Evolutionary conservation across 805 yeast genomes (phyloP), one percentile per base, ranked within the genome.

Genomic region (Suhomyces tanzawaensis): DNA sequence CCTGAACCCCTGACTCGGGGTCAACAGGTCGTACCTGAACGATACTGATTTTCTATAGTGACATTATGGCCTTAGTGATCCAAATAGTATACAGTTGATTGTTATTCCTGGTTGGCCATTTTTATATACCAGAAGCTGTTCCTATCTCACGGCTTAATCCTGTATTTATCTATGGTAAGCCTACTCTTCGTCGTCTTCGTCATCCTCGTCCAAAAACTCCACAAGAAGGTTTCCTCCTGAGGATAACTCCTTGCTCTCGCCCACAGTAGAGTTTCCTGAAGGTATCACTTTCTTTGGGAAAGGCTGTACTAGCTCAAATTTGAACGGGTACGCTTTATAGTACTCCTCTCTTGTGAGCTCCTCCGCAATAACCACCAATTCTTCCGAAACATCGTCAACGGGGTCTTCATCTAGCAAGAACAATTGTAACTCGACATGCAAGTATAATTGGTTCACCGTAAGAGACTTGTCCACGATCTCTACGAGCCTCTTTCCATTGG

Each of bases 401-500:
- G 43, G 31, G 7, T 40, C 45, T 7, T 30, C 22, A 45, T 31
- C 32, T 44, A 3, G 15, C 14, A 26, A 25, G 14, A 33, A 53
- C 15, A 72, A 36, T 35, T 65, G 60, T 8, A 74, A 48, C 39
- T 74, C 79, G 27, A 79, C 71, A 46, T 63, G 76, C 34, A 73
- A 50, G 49, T 79, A 79, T 2, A 81, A 49, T 30, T 79, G 80
- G 28, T 52, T 55, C 17, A 75, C 44, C 0, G 74, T 50, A n/a
- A 69, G 61, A 2, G 55, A 42, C 22, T 64, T 58, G 29, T 50
- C 46, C 37, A 81, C 70, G 25, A 63, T 68, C 23, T 73, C 71
- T 2, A 78, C 63, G 6, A 71, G 52, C 38, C 80, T 56, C 34
- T 65, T 64, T 2, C 86, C 85, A 24, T 67, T 53, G 7, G 83